Conservation (phyloP, 83 land plant species). For the Picea mariana region DNA sequence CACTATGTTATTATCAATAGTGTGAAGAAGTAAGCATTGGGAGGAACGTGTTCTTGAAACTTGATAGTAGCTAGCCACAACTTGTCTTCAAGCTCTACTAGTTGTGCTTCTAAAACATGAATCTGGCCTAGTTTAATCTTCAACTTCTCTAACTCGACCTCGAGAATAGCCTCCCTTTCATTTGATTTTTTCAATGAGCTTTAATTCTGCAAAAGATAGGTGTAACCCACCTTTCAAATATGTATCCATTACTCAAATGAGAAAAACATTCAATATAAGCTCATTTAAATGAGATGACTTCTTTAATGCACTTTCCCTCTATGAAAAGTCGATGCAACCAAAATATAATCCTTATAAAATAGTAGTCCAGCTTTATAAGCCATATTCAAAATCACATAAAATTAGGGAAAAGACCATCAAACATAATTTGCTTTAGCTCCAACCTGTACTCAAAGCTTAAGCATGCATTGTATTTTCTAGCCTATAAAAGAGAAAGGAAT, state of each 20-base stretch:
- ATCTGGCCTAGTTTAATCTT: slow-evolving; percentile 9
- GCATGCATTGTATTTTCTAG: background rate
- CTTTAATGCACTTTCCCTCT: background rate
- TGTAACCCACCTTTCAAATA: slow-evolving; percentile 2
- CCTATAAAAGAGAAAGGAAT: background rate
- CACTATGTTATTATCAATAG: background rate
- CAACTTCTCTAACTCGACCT: slow-evolving; percentile 22
- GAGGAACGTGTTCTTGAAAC: background rate
- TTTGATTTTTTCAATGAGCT: slow-evolving; percentile 13
- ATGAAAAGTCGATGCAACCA: background rate
- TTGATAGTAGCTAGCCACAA: slow-evolving; percentile 18
- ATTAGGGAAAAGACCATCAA: background rate
- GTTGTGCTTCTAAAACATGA: background rate
- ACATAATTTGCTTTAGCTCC: background rate
- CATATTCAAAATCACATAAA: background rate
- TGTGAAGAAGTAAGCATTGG: background rate
- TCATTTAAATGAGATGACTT: background rate
- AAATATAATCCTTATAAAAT: background rate
- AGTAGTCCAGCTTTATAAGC: background rate
- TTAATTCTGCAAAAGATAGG: slow-evolving; percentile 20
- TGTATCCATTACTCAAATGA: too few relatives aligned
- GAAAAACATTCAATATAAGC: too few relatives aligned
- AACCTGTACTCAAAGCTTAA: background rate
- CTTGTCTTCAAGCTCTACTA: slow-evolving; percentile 50
- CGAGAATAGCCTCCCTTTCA: slow-evolving; percentile 6